These are phyloP conservation scores for Tolypocladium capitatum DNA, from an alignment of 2,329 filamentous ascomycete species.

Conservation along the genomic window DNA sequence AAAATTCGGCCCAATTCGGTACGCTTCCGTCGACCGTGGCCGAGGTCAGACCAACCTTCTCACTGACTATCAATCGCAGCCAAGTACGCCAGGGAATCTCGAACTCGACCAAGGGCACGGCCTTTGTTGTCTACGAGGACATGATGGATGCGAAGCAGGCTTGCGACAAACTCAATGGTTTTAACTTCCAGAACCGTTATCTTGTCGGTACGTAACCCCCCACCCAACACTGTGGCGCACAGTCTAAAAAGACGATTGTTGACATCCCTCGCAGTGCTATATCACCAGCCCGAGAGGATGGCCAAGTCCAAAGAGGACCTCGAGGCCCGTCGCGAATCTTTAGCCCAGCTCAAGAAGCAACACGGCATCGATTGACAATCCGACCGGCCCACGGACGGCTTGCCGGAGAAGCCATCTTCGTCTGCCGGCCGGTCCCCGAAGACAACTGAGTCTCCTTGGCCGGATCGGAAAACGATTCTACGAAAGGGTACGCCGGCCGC, in stretches of 20 bases:
- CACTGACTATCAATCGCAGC: slow-evolving; percentile 32
- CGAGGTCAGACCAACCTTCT: neutral
- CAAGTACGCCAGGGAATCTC: slow-evolving; percentile 98
- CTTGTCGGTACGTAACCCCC: slow-evolving; percentile 62
- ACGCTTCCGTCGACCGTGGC: slow-evolving; percentile 24
- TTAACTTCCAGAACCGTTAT: slow-evolving; percentile 99
- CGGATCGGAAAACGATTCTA: slow-evolving; percentile 29
- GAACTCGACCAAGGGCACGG: slow-evolving; percentile 93
- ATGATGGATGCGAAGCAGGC: slow-evolving; percentile 97
- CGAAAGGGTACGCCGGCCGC: slow-evolving; percentile 27
- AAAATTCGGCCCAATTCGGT: slow-evolving; percentile 93
- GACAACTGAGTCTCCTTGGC: slow-evolving; percentile 26
- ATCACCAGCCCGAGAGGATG: slow-evolving; percentile 55
- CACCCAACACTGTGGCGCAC: no score
- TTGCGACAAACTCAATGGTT: slow-evolving; percentile 98
- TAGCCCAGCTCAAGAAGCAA: slow-evolving; percentile 96
- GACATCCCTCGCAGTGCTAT: slow-evolving; percentile 33
- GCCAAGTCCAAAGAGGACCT: slow-evolving; percentile 84
- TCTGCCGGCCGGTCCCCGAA: slow-evolving; percentile 50
- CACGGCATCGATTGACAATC: slow-evolving; percentile 96
- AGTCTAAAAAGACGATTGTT: neutral
- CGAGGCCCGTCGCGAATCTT: slow-evolving; percentile 84
- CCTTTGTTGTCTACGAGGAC: slow-evolving; percentile 99
- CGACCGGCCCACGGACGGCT: slow-evolving; percentile 52
- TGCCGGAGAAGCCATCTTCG: slow-evolving; percentile 29